A percentile compares a stretch with the other conserved stretches of the same genome.
Conservation (phyloP, 306 rosid species). For the Boehmeria nivea region DNA sequence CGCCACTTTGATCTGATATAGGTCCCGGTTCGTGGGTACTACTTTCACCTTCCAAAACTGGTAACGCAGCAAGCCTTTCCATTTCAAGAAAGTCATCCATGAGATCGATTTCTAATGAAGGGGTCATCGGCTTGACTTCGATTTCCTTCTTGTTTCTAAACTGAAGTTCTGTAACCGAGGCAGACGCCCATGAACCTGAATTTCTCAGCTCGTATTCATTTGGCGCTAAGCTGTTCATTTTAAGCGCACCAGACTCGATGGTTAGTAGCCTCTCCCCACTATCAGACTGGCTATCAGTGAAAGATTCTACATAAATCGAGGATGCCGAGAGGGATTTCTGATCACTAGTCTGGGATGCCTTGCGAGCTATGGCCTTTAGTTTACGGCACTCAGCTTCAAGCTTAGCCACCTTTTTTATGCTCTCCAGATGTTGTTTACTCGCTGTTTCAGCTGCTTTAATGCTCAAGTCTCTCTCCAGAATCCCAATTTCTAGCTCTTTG, state of each 20-base stretch:
- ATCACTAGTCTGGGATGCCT: conserved; percentile 31
- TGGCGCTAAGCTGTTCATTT: conserved; percentile 28
- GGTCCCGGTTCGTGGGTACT: conserved; percentile 22
- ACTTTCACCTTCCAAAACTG: conserved; percentile 35
- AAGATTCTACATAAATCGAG: conserved; percentile 43
- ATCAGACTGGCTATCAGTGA: too few relatives aligned
- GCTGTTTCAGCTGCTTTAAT: conserved; percentile 73
- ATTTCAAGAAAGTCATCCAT: conserved; percentile 93
- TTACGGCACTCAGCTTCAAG: conserved; percentile 77
- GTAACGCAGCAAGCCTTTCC: conserved; percentile 72
- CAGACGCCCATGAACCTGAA: conserved; percentile 33
- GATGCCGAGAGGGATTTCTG: conserved; percentile 38
- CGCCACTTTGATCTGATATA: conserved; percentile 24
- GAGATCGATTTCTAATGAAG: conserved; percentile 60
- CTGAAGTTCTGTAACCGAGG: conserved; percentile 31
- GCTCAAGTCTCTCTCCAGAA: conserved; percentile 64
- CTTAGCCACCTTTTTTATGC: conserved; percentile 61
- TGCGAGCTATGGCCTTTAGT: conserved; percentile 45
- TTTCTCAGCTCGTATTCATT: conserved; percentile 35
- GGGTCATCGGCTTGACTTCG: conserved; percentile 28
- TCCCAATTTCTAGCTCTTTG: conserved; percentile 51
- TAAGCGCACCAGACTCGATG: conserved; percentile 9
- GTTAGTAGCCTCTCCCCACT: too few relatives aligned
- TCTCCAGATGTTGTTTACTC: conserved; percentile 66
- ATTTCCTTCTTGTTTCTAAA: conserved; percentile 29